These are phyloP conservation scores for Sporothrix brasiliensis DNA, from an alignment of 2,329 filamentous ascomycete genomes.

Conservation along the genomic window DNA sequence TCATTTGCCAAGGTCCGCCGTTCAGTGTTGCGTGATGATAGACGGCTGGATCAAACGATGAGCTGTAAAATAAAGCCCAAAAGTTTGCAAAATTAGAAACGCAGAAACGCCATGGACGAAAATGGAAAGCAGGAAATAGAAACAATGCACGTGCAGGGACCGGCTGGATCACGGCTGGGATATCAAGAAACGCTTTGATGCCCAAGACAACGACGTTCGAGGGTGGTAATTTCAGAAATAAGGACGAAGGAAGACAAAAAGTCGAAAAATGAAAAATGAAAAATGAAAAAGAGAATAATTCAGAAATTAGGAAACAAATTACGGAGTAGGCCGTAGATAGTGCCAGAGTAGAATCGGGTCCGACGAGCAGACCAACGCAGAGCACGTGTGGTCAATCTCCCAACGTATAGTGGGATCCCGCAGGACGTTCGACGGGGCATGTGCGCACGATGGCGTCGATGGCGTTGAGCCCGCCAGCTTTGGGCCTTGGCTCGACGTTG, in stretches of 20 bases:
- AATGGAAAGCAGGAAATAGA: background rate
- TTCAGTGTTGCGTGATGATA: background rate
- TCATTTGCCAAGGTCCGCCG: background rate
- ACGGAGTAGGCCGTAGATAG: background rate
- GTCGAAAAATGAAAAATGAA: no score
- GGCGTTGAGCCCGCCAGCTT: background rate
- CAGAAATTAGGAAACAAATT: no score
- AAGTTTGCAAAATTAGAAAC: background rate
- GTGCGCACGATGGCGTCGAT: conserved; percentile 1
- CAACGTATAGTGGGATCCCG: background rate
- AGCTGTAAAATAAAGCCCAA: background rate
- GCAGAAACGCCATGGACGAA: background rate
- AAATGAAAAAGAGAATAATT: no score
- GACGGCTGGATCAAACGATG: conserved; percentile 11
- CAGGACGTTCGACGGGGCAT: conserved; percentile 10
- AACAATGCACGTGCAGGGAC: background rate
- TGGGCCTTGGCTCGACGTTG: no score
- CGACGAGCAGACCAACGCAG: background rate
- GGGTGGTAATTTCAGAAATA: no score
- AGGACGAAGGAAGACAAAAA: no score
- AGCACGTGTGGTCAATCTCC: no score
- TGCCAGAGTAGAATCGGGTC: background rate
- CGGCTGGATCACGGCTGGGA: background rate
- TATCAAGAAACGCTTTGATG: background rate
- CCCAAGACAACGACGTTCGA: no score